Evolutionary conservation across 192 early-diverging fungal species (phyloP), one percentile per base, ranked within the genome.

Genomic region (Mortierella alpina): DNA sequence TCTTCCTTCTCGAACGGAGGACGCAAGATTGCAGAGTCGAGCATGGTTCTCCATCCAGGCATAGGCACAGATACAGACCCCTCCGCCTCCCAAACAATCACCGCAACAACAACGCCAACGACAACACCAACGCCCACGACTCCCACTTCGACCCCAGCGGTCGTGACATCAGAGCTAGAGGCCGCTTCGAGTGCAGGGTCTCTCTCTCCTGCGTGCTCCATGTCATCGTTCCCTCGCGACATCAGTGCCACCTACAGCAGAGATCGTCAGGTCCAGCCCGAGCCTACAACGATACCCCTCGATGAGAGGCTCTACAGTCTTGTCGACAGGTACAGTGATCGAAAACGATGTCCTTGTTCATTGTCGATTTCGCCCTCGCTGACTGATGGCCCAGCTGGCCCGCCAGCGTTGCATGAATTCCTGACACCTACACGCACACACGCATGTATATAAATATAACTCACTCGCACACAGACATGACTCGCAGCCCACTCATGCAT

Each of bases 151-250:
- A 56, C 54, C 54, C 15, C 6, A 48, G 5, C 41, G 41, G 60
- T n/a, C 31, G 31, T 31, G 31, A 31, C 31, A 31, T 31, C 31
- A 1, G 31, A 31, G 31, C 31, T 31, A 31, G 46, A 22, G 15
- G 48, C 44, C 45, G 60, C 48, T 20, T 50, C 60, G n/a, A 39
- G 46, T 20, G 47, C 55, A n/a, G 77, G 77, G 15, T 63, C 77
- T 2, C 60, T 80, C 6, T 80, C 77, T 17, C 77, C 77, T 47
- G 77, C 77, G 12, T 80, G 77, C 70, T 80, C 77, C 53, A 68
- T 80, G 70, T 59, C 64, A 58, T 80, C 77, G n/a, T 72, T 80
- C 55, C 77, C 77, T 63, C 77, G 77, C 31, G 77, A 80, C 20
- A 80, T 80, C 64, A 80, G 77, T 52, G 58, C 70, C 13, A 57